Conservation (phyloP, 805 yeast species). For the Starmera pachycereana region DNA sequence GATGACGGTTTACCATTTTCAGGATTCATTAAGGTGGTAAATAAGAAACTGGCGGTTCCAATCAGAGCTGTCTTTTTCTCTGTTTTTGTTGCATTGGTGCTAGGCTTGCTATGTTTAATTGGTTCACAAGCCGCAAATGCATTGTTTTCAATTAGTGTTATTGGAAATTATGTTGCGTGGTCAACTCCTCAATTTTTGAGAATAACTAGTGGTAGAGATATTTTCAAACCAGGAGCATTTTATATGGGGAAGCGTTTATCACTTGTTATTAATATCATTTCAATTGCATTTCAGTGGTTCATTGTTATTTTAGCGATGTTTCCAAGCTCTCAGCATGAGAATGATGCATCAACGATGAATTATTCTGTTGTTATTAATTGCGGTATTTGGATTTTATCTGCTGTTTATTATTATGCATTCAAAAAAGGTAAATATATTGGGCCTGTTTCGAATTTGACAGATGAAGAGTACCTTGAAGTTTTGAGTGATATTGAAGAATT, state of each 20-base stretch:
- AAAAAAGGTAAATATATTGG: constrained; percentile 48
- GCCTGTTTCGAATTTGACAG: constrained; percentile 25
- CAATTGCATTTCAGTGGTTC: constrained; percentile 36
- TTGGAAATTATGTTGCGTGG: constrained; percentile 54
- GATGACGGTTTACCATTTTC: constrained; percentile 59
- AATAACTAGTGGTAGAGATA: constrained; percentile 34
- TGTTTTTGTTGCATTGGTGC: constrained; percentile 30
- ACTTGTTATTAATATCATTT: constrained; percentile 30
- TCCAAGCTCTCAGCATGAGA: constrained; percentile 32
- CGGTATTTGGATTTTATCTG: constrained; percentile 44
- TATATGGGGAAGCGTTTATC: constrained; percentile 38
- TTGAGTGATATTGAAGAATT: neutral
- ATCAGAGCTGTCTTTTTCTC: constrained; percentile 47
- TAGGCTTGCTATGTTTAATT: constrained; percentile 48
- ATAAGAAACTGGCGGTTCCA: constrained; percentile 45
- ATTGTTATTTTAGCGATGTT: constrained; percentile 44
- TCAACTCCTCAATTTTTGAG: constrained; percentile 43
- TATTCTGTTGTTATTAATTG: constrained; percentile 54
- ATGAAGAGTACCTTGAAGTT: constrained; percentile 8
- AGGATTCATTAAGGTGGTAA: constrained; percentile 37
- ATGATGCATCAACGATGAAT: constrained; percentile 50
- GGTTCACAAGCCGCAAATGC: constrained; percentile 50
- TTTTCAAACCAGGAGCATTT: constrained; percentile 51
- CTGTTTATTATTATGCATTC: constrained; percentile 37
- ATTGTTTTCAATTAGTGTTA: constrained; percentile 47